Conservation (phyloP, 257 asterid species). For the Henckelia pumila region DNA sequence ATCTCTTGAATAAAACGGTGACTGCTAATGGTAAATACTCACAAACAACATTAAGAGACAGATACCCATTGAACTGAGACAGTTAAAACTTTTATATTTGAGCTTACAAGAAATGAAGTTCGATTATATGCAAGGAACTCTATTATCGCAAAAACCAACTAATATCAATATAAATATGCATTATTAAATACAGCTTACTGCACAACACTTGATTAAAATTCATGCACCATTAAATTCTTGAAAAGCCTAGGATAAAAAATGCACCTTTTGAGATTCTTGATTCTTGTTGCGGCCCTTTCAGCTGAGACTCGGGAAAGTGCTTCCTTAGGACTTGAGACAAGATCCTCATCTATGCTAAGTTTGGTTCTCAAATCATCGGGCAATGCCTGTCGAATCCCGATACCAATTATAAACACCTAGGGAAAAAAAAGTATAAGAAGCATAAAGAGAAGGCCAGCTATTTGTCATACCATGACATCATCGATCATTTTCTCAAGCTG, state of each 20-base stretch:
- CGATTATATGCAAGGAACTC: background rate
- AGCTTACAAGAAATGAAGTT: background rate
- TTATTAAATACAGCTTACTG: background rate
- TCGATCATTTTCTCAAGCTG: slow-evolving; percentile 93
- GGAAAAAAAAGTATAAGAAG: background rate
- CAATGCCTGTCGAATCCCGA: slow-evolving; percentile 55
- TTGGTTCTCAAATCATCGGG: slow-evolving; percentile 94
- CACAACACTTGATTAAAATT: background rate
- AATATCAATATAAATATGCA: background rate
- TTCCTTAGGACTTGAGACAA: slow-evolving; percentile 80
- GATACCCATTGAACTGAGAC: background rate
- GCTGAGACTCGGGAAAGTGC: slow-evolving; percentile 79
- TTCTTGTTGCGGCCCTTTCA: slow-evolving; percentile 55
- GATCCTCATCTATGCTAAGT: slow-evolving; percentile 88
- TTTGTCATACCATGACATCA: slow-evolving; percentile 80
- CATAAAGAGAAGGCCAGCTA: slow-evolving; percentile 16
- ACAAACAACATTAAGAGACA: background rate
- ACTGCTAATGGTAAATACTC: background rate
- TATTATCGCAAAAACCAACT: background rate
- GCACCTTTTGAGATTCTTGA: slow-evolving; percentile 62
- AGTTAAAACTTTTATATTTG: background rate
- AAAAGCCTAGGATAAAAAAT: slow-evolving; percentile 18
- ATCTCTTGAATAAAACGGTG: background rate
- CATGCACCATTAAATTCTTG: background rate
- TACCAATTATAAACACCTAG: slow-evolving; percentile 27